Evolutionary conservation across 139 green algal genomes (phyloP), one percentile per base, ranked within the genome.

Genomic region (Closterium sp.): DNA sequence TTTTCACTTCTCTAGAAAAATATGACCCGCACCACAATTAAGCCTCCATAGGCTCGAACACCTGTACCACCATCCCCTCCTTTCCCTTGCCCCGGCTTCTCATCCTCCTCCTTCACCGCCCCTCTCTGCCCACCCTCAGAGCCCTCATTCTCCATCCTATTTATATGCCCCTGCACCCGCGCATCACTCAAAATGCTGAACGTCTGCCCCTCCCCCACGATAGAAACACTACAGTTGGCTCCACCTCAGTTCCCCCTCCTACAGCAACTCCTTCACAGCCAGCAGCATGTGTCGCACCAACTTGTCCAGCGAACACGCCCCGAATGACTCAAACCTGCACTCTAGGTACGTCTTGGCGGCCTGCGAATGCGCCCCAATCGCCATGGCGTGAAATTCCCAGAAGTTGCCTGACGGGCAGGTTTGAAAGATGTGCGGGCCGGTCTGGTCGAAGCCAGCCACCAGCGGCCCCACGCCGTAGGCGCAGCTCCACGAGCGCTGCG

Each of bases 311-410:
- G 79, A 92, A 31, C 38, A 93, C 5, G 34, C 73, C 0, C 89
- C 92, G 95, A 99, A 99, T 2, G 85, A 86, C 91, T 99, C 97
- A 89, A 97, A 98, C 85, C 98, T 97, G 94, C 97, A 97, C 95
- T 99, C 98, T 79, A 99, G 92, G 94, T 99, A 99, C 5, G 98
- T 99, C 95, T 98, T 98, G 42, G 98, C 97, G 28, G 98, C 97
- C 96, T 99, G 98, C 29, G 98, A 99, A 13, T 98, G 95, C 6
- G 97, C 96, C 1, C 98, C 98, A 88, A 99, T 99, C 62, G 98
- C 98, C 92, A 98, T 98, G 10, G 98, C 98, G 92, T 97, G 97
- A 96, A 99, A 99, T 92, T 99, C 98, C 42, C 97, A 99, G 95
- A 97, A 99, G 93, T 99, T 99, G 88, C 98, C 98, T 0, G 95